Conservation (phyloP, 2,329 filamentous ascomycete species). For the Achaetomium macrosporum region DNA sequence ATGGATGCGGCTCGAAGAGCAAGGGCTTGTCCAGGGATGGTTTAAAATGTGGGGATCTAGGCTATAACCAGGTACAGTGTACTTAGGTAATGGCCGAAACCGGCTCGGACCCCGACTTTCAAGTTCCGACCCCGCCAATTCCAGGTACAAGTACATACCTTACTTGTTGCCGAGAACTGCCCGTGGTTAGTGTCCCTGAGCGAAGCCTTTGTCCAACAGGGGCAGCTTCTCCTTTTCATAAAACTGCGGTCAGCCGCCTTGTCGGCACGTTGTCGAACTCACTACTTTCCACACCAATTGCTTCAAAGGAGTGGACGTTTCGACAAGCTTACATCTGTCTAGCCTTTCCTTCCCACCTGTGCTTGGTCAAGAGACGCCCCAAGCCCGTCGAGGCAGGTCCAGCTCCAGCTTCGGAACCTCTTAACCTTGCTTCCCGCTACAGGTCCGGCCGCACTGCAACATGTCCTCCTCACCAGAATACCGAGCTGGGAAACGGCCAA, state of each 20-base stretch:
- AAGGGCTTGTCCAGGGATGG: no score
- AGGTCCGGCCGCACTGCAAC: background rate
- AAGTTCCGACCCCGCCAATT: background rate
- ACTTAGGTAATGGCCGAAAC: no score
- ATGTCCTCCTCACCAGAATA: constrained; percentile 29
- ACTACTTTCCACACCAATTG: background rate
- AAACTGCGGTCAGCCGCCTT: background rate
- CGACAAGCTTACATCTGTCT: no score
- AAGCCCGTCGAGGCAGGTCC: background rate
- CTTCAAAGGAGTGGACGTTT: no score
- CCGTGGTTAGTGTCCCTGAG: background rate
- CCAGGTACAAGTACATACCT: no score
- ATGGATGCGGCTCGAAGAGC: no score
- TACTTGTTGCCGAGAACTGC: background rate
- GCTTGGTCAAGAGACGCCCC: background rate
- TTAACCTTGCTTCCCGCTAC: background rate
- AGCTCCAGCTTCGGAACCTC: background rate
- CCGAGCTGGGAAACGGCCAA: constrained; percentile 28
- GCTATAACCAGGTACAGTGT: no score
- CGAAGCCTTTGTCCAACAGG: background rate
- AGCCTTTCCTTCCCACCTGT: no score
- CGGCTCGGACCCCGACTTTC: constrained; percentile 2
- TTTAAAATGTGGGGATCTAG: no score
- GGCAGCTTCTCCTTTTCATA: background rate
- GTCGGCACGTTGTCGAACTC: background rate